phyloP scores from a whole-genome alignment of 805 yeast species.

The Candida taoyuanica region DNA sequence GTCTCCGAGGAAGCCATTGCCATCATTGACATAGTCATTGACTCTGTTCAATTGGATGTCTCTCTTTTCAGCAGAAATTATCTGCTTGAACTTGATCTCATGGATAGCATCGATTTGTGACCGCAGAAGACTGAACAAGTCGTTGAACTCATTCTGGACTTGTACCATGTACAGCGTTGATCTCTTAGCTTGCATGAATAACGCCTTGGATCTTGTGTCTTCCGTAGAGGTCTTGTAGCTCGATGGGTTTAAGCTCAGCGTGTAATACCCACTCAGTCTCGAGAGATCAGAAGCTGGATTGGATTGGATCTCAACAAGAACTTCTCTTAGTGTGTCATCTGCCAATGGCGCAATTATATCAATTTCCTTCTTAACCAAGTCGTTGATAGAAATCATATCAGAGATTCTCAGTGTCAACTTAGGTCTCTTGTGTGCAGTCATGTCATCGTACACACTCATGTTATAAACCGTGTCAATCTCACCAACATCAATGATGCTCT shows the following conservation, averaged over 20 bases:
- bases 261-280: slow-evolving; percentile 48
- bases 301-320: slow-evolving; percentile 38
- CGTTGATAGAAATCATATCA: slow-evolving; percentile 43
- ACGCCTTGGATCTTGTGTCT: slow-evolving; percentile 53
- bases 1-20: slow-evolving; percentile 46
- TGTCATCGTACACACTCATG: slow-evolving; percentile 64
- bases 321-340: slow-evolving; percentile 52
- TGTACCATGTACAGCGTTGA: slow-evolving; percentile 78
- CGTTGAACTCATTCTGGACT: slow-evolving; percentile 65
- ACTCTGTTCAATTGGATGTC: slow-evolving; percentile 33
- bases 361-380: slow-evolving; percentile 38
- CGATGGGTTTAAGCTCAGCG: slow-evolving; percentile 56
- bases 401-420: slow-evolving; percentile 40
- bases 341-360: slow-evolving; percentile 40
- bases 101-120: slow-evolving; percentile 64
- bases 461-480: slow-evolving; percentile 57
- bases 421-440: slow-evolving; percentile 50
- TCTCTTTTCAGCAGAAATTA: slow-evolving; percentile 45
- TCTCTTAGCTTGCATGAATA: slow-evolving; percentile 75
- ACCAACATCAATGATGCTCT: slow-evolving; percentile 46
- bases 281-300: slow-evolving; percentile 41
- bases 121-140: slow-evolving; percentile 63
- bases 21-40: slow-evolving; percentile 37
- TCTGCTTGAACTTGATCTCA: slow-evolving; percentile 56
- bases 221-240: slow-evolving; percentile 39